A percentile compares a stretch with the other conserved stretches of the same genome.
phyloP scores from a whole-genome alignment of 2,329 filamentous ascomycete species.

The Ophiostoma ulmi region DNA sequence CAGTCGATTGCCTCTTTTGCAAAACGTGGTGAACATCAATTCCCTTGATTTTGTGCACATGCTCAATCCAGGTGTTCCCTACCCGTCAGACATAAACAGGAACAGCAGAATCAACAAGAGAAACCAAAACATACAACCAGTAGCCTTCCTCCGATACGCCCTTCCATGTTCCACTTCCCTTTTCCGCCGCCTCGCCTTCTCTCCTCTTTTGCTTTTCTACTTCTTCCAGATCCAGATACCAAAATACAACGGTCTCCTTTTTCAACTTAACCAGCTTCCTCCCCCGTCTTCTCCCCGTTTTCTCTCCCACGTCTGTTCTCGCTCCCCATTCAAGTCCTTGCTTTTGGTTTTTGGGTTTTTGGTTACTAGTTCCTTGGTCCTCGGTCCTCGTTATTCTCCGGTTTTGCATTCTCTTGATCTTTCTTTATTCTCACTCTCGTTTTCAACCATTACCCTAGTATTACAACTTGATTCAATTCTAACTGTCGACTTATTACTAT shows the following conservation, averaged over 20 bases:
- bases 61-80: background rate
- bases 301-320: background rate
- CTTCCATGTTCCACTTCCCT: background rate
- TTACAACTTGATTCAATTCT: background rate
- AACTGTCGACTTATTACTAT: background rate
- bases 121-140: background rate
- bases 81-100: background rate
- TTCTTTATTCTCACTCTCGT: background rate
- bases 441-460: background rate
- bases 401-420: background rate
- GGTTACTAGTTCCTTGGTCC: background rate
- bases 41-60: background rate
- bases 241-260: background rate
- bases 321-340: background rate
- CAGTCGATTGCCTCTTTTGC: conserved; percentile 9
- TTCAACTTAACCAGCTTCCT: background rate
- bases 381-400: background rate
- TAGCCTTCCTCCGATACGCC: background rate
- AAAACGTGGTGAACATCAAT: background rate
- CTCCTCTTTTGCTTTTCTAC: background rate
- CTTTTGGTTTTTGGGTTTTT: background rate
- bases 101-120: background rate
- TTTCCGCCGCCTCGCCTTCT: background rate
- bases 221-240: background rate
- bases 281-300: conserved; percentile 9